These are phyloP conservation scores for Thozetella sp. DNA, from an alignment of 495 filamentous ascomycete species.

Conservation along the genomic window DNA sequence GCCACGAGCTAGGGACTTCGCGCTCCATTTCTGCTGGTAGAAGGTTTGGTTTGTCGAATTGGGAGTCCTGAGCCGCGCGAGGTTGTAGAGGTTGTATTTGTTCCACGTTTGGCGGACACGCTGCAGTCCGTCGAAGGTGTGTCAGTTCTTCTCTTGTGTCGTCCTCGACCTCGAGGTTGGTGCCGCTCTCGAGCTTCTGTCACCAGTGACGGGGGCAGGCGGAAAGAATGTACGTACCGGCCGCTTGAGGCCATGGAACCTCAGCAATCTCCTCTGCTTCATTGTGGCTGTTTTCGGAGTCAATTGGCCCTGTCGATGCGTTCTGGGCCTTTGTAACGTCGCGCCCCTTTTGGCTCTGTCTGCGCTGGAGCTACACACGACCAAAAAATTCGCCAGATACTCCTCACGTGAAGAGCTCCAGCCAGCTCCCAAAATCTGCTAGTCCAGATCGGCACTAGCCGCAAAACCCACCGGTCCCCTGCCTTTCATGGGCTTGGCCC, in stretches of 20 bases:
- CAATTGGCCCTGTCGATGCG: conserved; percentile 51
- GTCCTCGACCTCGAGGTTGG: no score
- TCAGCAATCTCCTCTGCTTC: conserved; percentile 52
- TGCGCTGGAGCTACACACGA: not conserved
- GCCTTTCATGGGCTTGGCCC: no score
- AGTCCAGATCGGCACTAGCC: not conserved
- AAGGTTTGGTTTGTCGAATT: conserved; percentile 59
- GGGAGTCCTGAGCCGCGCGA: conserved; percentile 45
- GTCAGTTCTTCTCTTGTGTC: no score
- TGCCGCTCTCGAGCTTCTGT: no score
- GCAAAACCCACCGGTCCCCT: no score
- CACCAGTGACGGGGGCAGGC: no score
- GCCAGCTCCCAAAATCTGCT: not conserved
- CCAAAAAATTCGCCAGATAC: conserved; percentile 4
- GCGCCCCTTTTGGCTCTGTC: not conserved
- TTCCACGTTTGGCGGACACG: conserved; percentile 97
- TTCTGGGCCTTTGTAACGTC: not conserved
- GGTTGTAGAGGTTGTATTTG: conserved; percentile 95
- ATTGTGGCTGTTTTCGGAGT: conserved; percentile 30
- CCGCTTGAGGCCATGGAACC: conserved; percentile 65
- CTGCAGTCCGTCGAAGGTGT: conserved; percentile 39
- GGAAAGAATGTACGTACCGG: conserved; percentile 43
- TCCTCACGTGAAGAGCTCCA: not conserved
- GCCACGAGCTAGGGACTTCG: conserved; percentile 77
- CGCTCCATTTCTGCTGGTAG: conserved; percentile 97